Evolutionary conservation across 345 rosid species (phyloP), one percentile per base, ranked within the genome.

Genomic region (Pistacia vera): DNA sequence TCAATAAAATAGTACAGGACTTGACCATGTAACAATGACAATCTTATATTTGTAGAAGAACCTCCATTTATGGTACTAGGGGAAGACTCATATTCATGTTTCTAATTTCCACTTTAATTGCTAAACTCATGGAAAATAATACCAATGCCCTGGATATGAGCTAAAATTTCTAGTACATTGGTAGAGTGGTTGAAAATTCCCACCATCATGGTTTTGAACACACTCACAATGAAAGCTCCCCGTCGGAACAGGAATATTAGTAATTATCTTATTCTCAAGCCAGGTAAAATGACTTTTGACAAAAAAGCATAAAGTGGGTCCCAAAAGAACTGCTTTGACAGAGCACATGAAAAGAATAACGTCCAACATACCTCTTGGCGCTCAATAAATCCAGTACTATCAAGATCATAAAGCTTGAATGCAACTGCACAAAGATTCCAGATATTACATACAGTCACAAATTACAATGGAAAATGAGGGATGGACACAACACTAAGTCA

Each of bases 381-480:
- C 88, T 90, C 98, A 61, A 97, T 97, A 81, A 85, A 97, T 79
- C 99, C 99, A 0, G 97, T 88, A 60, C 85, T 85, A 74, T 94
- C 93, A 89, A 94, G 76, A 83, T 97, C 98, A 80, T 97, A 97
- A 79, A 94, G 94, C 87, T 89, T 92, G 84, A 97, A 97, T 60
- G 95, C 88, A 88, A 92, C 98, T 97, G 97, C 88, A 65, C 41
- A 68, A 11, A 54, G 76, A 73, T 2, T 48, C n/a, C 58, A 78
- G 64, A 77, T 36, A 74, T 61, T 46, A 46, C 25, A 3, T 9
- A 69, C 4, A 38, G 5, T 18, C 54, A 72, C 76, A 71, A 35
- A 66, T 36, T 16, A 65, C 25, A 33, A 5, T 44, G 8, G 35
- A 63, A 25, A 52, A 30, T 44, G 48, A 30, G 17, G 16, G 35